Evolutionary conservation across 495 filamentous ascomycete species (phyloP).

Genomic region (Gamarada debralockiae): DNA sequence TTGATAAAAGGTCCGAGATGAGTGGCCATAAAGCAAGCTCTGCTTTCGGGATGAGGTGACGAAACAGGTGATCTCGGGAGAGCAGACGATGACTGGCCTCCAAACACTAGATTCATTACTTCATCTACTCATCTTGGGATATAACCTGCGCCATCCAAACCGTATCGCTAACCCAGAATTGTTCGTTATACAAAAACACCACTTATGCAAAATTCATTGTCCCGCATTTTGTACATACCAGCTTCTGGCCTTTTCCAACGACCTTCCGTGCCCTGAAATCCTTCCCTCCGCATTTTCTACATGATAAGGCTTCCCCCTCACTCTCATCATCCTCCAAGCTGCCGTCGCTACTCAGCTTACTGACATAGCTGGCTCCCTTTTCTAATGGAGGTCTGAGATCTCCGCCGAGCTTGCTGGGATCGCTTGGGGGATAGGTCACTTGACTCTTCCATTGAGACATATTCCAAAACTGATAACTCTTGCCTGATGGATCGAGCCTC

Average conservation of each 20-base stretch:
- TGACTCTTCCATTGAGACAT: constrained; percentile 13
- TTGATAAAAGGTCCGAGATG: too few species aligned
- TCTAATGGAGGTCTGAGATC: constrained; percentile 3
- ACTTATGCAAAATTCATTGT: neutral
- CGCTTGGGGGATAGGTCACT: neutral
- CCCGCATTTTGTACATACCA: constrained; percentile 26
- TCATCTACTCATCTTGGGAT: neutral
- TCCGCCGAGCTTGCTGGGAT: constrained; percentile 14
- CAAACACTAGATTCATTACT: neutral
- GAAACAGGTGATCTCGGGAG: too few species aligned
- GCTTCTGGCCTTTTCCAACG: constrained; percentile 17
- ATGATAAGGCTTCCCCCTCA: constrained; percentile 20
- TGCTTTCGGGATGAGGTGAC: too few species aligned
- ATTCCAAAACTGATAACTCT: constrained; percentile 28
- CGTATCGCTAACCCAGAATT: neutral
- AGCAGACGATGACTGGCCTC: too few species aligned
- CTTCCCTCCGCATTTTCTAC: constrained; percentile 23
- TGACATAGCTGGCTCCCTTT: constrained; percentile 10
- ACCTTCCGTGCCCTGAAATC: constrained; percentile 24
- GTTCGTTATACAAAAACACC: neutral
- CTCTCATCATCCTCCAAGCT: constrained; percentile 14
- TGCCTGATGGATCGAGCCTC: constrained; percentile 11
- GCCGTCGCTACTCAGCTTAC: constrained; percentile 23
- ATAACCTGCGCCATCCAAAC: neutral
- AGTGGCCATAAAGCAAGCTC: too few species aligned